A percentile compares a stretch with the other conserved stretches of the same genome.
These are phyloP conservation scores for Neopestalotiopsis clavispora DNA, from an alignment of 2,329 filamentous ascomycete species.

Conservation along the genomic window DNA sequence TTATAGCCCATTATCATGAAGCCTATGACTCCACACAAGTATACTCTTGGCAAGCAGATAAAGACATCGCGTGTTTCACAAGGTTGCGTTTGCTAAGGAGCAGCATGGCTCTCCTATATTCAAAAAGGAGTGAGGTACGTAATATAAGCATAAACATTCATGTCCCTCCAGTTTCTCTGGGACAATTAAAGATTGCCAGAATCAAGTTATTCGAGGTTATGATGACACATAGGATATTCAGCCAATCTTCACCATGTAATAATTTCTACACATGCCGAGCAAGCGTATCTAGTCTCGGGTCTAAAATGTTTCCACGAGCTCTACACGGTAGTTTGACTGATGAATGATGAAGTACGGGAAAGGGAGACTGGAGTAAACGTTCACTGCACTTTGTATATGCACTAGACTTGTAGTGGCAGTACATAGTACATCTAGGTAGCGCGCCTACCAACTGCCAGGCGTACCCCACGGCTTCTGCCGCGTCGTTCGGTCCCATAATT, in stretches of 20 bases:
- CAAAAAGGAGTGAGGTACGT: not conserved
- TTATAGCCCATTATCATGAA: not conserved
- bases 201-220: no score
- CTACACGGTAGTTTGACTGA: no score
- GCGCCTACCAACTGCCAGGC: not conserved
- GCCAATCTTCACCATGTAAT: no score
- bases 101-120: not conserved
- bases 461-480: not conserved
- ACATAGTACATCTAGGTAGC: not conserved
- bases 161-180: not conserved
- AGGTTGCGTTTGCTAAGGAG: not conserved
- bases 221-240: no score
- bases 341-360: no score
- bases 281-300: no score
- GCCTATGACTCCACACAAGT: not conserved
- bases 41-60: not conserved
- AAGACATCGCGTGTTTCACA: not conserved
- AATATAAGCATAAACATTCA: not conserved
- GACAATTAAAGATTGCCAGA: no score
- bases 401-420: not conserved
- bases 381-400: not conserved
- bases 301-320: no score
- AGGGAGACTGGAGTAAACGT: no score
- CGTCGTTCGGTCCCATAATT: not conserved
- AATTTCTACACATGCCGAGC: no score